phyloP scores from a whole-genome alignment of 2,329 filamentous ascomycete genomes.

The Aureobasidium sp. region DNA sequence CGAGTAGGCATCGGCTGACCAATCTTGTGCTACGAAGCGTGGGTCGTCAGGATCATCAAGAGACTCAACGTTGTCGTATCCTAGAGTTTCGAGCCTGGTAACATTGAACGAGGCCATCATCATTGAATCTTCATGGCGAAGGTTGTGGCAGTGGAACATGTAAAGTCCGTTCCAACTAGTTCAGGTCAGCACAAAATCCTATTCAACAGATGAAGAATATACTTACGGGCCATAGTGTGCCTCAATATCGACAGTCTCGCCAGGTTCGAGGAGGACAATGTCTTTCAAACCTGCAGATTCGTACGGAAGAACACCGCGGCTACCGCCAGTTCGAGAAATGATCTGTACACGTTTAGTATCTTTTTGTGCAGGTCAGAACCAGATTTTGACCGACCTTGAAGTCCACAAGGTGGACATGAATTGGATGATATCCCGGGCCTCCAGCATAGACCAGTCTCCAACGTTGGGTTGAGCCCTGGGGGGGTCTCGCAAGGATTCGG shows the following conservation, averaged over 20 bases:
- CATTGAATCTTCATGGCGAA: conserved; percentile 28
- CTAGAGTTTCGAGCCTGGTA: conserved; percentile 29
- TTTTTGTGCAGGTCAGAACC: too few relatives aligned
- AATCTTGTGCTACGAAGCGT: conserved; percentile 20
- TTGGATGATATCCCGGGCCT: conserved; percentile 48
- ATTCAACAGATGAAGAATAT: not conserved
- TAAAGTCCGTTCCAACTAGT: conserved; percentile 45
- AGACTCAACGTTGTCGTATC: conserved; percentile 26
- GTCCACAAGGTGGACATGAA: conserved; percentile 54
- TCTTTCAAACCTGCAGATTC: conserved; percentile 52
- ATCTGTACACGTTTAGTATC: conserved; percentile 33
- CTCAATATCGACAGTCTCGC: conserved; percentile 46
- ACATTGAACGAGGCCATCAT: conserved; percentile 42
- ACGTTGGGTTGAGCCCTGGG: conserved; percentile 30
- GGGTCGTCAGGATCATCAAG: conserved; percentile 21
- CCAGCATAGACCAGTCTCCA: conserved; percentile 40
- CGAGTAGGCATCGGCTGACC: conserved; percentile 1
- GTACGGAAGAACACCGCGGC: conserved; percentile 43
- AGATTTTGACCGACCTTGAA: not conserved
- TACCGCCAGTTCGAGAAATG: conserved; percentile 42
- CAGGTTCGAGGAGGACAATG: conserved; percentile 48
- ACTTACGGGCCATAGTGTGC: conserved; percentile 42
- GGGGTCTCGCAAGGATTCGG: conserved; percentile 29
- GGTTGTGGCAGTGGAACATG: conserved; percentile 26
- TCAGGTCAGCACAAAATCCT: not conserved